These are phyloP conservation scores for Leersia perrieri DNA, from an alignment of 176 grass and related monocot species.

Conservation along the genomic window DNA sequence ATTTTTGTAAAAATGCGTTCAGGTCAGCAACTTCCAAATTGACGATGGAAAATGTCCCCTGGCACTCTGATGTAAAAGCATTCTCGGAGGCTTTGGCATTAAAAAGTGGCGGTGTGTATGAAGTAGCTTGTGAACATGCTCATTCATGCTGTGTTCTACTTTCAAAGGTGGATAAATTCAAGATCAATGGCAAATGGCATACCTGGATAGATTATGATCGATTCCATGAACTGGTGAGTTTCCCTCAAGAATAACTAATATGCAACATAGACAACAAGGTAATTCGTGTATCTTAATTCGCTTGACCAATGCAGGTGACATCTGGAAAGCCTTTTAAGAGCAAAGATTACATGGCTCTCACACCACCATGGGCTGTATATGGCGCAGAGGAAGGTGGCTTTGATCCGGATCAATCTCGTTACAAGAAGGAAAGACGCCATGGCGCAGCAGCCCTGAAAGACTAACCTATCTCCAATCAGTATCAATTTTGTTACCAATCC, in stretches of 20 bases:
- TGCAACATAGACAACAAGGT: not conserved
- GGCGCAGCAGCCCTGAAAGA: slow-evolving; percentile 50
- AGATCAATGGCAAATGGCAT: slow-evolving; percentile 84
- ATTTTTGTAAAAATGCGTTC: slow-evolving; percentile 16
- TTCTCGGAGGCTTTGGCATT: slow-evolving; percentile 81
- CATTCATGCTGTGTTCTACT: slow-evolving; percentile 96
- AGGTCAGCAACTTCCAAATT: slow-evolving; percentile 92
- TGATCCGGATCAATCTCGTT: slow-evolving; percentile 90
- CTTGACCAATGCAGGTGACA: slow-evolving; percentile 60
- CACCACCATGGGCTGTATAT: slow-evolving; percentile 91
- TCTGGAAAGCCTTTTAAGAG: slow-evolving; percentile 76
- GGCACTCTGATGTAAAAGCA: slow-evolving; percentile 89
- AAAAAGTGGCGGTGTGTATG: slow-evolving; percentile 71
- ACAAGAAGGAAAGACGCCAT: slow-evolving; percentile 94
- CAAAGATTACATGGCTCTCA: slow-evolving; percentile 69
- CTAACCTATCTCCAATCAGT: slow-evolving; percentile 24
- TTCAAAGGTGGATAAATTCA: slow-evolving; percentile 78
- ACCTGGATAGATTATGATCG: slow-evolving; percentile 95
- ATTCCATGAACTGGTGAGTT: slow-evolving; percentile 90
- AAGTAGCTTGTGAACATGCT: slow-evolving; percentile 91
- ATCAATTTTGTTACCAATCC: slow-evolving; percentile 45
- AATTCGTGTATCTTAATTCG: slow-evolving; percentile 1
- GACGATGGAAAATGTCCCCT: slow-evolving; percentile 99
- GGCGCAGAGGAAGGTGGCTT: slow-evolving; percentile 86
- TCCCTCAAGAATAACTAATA: not conserved